phyloP scores from a whole-genome alignment of 192 early-diverging fungal genomes.

The Coemansia sp. region DNA sequence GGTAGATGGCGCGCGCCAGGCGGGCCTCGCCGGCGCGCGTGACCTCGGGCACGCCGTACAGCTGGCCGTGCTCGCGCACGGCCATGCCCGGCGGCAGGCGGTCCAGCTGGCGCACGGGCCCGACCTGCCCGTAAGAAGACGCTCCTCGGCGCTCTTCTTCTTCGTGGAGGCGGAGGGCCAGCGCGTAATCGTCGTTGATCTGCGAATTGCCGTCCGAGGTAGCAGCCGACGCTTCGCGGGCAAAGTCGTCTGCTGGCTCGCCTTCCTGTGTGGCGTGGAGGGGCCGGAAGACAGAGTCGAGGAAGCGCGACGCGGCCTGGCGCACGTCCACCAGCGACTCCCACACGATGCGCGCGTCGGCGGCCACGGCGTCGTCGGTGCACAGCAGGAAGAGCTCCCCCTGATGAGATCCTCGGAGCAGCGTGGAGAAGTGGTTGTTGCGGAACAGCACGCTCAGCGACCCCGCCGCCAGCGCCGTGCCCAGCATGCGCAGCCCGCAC shows the following conservation, averaged over 20 bases:
- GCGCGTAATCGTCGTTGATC: slow-evolving; percentile 48
- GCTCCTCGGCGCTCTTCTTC: slow-evolving; percentile 14
- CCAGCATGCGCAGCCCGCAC: slow-evolving; percentile 66
- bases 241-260: slow-evolving; percentile 21
- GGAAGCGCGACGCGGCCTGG: slow-evolving; percentile 58
- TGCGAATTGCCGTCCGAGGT: slow-evolving; percentile 3
- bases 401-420: slow-evolving; percentile 57
- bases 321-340: slow-evolving; percentile 65
- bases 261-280: background rate
- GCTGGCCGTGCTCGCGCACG: background rate
- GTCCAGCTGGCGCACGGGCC: slow-evolving; percentile 36
- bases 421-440: slow-evolving; percentile 89
- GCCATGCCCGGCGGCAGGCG: slow-evolving; percentile 36
- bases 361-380: slow-evolving; percentile 65
- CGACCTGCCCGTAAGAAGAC: too few species aligned
- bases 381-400: slow-evolving; percentile 59
- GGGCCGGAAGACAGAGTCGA: slow-evolving; percentile 54
- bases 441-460: slow-evolving; percentile 79
- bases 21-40: slow-evolving; percentile 4
- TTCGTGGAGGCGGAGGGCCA: slow-evolving; percentile 47
- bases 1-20: slow-evolving; percentile 7
- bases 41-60: slow-evolving; percentile 40
- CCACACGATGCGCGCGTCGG: slow-evolving; percentile 66
- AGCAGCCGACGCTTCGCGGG: slow-evolving; percentile 1
- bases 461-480: slow-evolving; percentile 55